Evolutionary conservation across 345 rosid species (phyloP), one percentile per base, ranked within the genome.

Genomic region (Trapa incisa): DNA sequence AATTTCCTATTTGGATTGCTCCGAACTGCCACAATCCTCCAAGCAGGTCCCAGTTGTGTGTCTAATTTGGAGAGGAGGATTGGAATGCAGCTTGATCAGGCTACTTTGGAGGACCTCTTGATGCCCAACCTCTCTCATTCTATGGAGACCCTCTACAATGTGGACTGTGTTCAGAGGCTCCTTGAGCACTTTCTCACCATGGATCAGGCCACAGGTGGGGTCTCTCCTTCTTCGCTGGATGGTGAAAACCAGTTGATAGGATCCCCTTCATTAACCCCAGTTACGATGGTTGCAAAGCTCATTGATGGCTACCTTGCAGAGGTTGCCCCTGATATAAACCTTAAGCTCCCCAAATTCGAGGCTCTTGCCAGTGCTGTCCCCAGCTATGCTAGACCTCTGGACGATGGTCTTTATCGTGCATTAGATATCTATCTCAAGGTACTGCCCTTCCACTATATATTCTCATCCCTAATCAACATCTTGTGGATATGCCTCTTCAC

Each of bases 351-450:
- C 47, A 89, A 89, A 78, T 92, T 92, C 77, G 93, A 87, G 80
- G 87, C 89, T 43, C 82, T 92, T 74, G 90, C 92, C 17, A 89
- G 96, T 72, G 75, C 97, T 74, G 85, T 92, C 66, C 98, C 98
- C 65, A 96, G 88, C 2, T 84, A 86, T 57, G 89, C 96, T 37
- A 86, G 98, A 73, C 97, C 88, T 62, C 79, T 92, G 71, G 96
- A 92, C 60, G 98, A 92, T n/a, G 96, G 98, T 43, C 96, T 92
- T 71, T 92, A 92, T 70, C 97, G 97, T 5, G 93, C 97, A 6
- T 84, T 88, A 61, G 98, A 92, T 82, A 86, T 92, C 75, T 92
- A 88, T 75, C 79, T 92, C 17, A 92, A 92, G 97, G 98, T 92
- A 84, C 10, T 57, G 29, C 29, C 29, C 29, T 22, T 22, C 29